phyloP scores from a whole-genome alignment of 2,329 filamentous ascomycete species.

The Rasamsonia emersonii region DNA sequence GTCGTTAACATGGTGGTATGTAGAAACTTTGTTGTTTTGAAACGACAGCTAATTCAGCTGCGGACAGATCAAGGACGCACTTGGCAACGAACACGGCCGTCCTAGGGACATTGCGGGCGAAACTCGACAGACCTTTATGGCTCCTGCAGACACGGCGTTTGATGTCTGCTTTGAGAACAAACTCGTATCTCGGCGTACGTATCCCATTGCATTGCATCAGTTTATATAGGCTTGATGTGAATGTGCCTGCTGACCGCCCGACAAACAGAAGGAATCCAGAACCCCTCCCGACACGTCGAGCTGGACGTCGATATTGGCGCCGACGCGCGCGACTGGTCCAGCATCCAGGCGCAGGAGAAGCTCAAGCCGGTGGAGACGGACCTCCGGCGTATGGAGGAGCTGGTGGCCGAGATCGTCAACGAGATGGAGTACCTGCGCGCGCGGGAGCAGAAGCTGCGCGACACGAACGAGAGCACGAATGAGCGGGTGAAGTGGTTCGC shows the following conservation, averaged over 20 bases:
- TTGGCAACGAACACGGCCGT: conserved; percentile 91
- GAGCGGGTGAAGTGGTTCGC: conserved; percentile 98
- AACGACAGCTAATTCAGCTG: background rate
- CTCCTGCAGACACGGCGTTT: conserved; percentile 82
- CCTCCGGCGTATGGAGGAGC: conserved; percentile 83
- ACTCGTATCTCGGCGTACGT: conserved; percentile 58
- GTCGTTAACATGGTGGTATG: conserved; percentile 85
- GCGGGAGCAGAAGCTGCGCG: conserved; percentile 88
- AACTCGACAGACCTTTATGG: conserved; percentile 87
- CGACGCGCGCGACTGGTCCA: conserved; percentile 96
- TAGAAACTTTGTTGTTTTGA: conserved; percentile 13
- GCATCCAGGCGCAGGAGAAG: conserved; percentile 93
- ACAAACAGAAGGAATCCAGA: conserved; percentile 28
- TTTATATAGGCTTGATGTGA: conserved; percentile 2
- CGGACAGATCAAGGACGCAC: conserved; percentile 77
- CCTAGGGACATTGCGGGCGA: conserved; percentile 89
- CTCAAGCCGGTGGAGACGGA: conserved; percentile 95
- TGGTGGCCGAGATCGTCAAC: conserved; percentile 74
- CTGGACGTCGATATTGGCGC: conserved; percentile 94
- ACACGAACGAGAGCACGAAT: conserved; percentile 99
- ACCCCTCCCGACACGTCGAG: conserved; percentile 64
- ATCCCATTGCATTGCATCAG: background rate
- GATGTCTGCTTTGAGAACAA: conserved; percentile 95
- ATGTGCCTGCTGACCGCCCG: no score
- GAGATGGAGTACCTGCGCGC: conserved; percentile 94